Percentiles rank a stretch among this genome's conserved stretches.
phyloP scores from a whole-genome alignment of 495 filamentous ascomycete species.

The Oleoguttula mirabilis region DNA sequence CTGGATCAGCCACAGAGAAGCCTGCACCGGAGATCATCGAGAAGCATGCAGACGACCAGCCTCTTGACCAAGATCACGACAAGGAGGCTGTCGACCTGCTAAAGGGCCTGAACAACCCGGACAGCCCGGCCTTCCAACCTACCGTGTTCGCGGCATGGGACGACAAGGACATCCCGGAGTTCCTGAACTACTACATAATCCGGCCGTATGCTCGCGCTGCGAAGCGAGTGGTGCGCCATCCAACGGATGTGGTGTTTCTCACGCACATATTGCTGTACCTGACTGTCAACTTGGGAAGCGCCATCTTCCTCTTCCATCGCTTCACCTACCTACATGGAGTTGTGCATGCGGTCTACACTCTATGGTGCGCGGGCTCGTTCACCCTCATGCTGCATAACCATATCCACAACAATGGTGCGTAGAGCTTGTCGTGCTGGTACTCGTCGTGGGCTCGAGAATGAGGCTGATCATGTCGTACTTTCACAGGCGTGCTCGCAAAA shows the following conservation, averaged over 20 bases:
- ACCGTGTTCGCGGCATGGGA: constrained; percentile 45
- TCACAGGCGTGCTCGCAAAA: constrained; percentile 20
- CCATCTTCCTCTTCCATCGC: constrained; percentile 46
- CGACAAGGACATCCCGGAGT: constrained; percentile 30
- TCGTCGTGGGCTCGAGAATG: not conserved
- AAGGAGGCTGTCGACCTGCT: constrained; percentile 24
- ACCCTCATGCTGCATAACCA: constrained; percentile 76
- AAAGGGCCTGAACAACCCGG: constrained; percentile 42
- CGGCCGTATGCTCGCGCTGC: constrained; percentile 46
- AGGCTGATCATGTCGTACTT: not conserved
- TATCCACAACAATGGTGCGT: constrained; percentile 64
- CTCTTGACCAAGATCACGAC: constrained; percentile 2
- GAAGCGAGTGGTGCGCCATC: constrained; percentile 40
- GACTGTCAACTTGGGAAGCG: constrained; percentile 54
- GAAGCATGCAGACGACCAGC: not conserved
- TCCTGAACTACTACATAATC: constrained; percentile 38
- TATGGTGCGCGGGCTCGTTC: constrained; percentile 56
- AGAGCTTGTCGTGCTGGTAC: constrained; percentile 49
- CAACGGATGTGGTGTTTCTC: constrained; percentile 63
- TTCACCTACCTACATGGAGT: constrained; percentile 57
- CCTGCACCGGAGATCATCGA: constrained; percentile 2
- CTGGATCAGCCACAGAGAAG: not conserved
- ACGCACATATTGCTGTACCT: constrained; percentile 65
- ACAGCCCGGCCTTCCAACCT: constrained; percentile 36
- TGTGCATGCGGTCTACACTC: constrained; percentile 48